Evolutionary conservation across 2,329 filamentous ascomycete genomes (phyloP).

Genomic region (Aspergillus brunneoviolaceus): DNA sequence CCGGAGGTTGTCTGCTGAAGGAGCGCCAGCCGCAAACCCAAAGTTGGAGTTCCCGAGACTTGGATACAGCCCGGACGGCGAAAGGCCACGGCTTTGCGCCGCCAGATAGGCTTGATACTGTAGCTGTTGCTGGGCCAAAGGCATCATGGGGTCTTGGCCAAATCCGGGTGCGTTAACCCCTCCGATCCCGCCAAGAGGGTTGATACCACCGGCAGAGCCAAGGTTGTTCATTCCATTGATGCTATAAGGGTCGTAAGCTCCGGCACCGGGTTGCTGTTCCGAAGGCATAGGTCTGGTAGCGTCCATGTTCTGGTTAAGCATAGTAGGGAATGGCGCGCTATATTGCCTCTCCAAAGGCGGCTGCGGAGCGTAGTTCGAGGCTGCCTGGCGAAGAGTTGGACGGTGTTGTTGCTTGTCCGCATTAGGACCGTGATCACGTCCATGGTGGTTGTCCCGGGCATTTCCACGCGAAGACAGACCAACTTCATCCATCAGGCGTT

Average conservation of each 20-base stretch:
- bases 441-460: slow-evolving; percentile 41
- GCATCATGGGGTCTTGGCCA: slow-evolving; percentile 40
- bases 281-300: slow-evolving; percentile 35
- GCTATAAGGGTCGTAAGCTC: slow-evolving; percentile 41
- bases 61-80: slow-evolving; percentile 47
- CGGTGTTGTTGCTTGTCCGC: slow-evolving; percentile 45
- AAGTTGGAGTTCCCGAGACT: slow-evolving; percentile 46
- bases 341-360: slow-evolving; percentile 44
- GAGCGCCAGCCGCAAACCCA: slow-evolving; percentile 43
- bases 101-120: slow-evolving; percentile 60
- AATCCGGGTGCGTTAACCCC: slow-evolving; percentile 35
- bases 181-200: slow-evolving; percentile 30
- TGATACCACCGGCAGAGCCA: slow-evolving; percentile 21
- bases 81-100: slow-evolving; percentile 44
- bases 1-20: slow-evolving; percentile 34
- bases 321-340: slow-evolving; percentile 40
- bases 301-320: slow-evolving; percentile 38
- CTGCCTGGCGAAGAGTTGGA: slow-evolving; percentile 43
- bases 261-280: slow-evolving; percentile 34
- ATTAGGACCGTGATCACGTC: slow-evolving; percentile 38
- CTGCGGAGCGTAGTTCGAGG: slow-evolving; percentile 37
- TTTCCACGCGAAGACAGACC: slow-evolving; percentile 65
- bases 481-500: slow-evolving; percentile 97
- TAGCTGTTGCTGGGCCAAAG: slow-evolving; percentile 51
- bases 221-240: slow-evolving; percentile 36